Conservation (phyloP, 495 filamentous ascomycete species). For the Aspergillus carlsbadensis region DNA sequence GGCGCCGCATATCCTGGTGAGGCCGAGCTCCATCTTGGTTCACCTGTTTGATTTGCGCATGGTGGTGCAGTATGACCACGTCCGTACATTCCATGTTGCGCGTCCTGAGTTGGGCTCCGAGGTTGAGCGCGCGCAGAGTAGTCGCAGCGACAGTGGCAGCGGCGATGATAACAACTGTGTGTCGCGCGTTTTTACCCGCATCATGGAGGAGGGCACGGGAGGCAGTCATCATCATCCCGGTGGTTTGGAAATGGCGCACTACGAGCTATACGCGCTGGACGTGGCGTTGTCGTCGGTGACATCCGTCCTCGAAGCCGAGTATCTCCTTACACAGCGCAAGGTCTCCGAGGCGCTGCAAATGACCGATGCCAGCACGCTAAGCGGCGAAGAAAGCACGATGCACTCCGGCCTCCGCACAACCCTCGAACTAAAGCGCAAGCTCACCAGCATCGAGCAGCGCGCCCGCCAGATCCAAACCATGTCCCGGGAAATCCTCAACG, state of each 20-base stretch:
- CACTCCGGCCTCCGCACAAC: constrained; percentile 19
- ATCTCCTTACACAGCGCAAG: constrained; percentile 19
- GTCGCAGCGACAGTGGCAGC: not conserved
- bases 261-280: constrained; percentile 76
- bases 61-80: constrained; percentile 26
- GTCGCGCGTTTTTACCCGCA: constrained; percentile 25
- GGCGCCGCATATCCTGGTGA: constrained; percentile 31
- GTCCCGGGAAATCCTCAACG: constrained; percentile 27
- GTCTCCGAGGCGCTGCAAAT: constrained; percentile 19
- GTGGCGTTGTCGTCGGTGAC: constrained; percentile 70
- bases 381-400: constrained; percentile 21
- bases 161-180: not conserved
- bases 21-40: constrained; percentile 28
- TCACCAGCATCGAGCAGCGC: constrained; percentile 28
- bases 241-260: constrained; percentile 58
- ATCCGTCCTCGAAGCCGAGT: constrained; percentile 31
- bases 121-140: constrained; percentile 4
- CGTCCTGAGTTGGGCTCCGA: not conserved
- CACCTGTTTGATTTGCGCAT: constrained; percentile 32
- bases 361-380: constrained; percentile 14
- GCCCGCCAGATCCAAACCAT: constrained; percentile 29
- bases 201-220: no score
- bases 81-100: constrained; percentile 23
- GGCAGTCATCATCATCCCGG: no score
- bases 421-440: constrained; percentile 23